phyloP scores from a whole-genome alignment of 495 filamentous ascomycete species.

The Stereocaulon alpinum region DNA sequence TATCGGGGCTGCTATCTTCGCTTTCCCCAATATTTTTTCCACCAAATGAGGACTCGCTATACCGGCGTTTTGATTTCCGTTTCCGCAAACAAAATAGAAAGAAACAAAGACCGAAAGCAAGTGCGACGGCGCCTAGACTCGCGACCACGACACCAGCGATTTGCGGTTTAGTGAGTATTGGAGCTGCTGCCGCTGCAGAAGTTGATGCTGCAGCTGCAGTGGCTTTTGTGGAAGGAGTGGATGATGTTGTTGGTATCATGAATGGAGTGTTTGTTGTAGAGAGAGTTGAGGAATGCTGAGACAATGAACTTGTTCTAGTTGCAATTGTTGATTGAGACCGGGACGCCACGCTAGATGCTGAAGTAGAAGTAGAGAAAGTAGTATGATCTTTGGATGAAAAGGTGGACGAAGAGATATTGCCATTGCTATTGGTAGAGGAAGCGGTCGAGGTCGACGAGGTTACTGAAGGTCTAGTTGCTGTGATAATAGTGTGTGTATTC shows the following conservation, averaged over 20 bases:
- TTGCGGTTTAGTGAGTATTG: slow-evolving; percentile 20
- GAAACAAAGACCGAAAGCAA: slow-evolving; percentile 19
- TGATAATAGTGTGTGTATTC: slow-evolving; percentile 20
- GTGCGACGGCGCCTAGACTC: slow-evolving; percentile 16
- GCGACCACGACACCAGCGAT: slow-evolving; percentile 23
- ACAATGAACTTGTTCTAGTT: not conserved
- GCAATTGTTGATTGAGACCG: not conserved
- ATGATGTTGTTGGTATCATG: not conserved
- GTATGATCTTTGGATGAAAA: not conserved
- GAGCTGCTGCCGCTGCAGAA: slow-evolving; percentile 1
- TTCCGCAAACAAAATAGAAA: slow-evolving; percentile 17
- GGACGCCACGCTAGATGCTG: slow-evolving; percentile 10
- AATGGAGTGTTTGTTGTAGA: not conserved
- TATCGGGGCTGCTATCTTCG: slow-evolving; percentile 16
- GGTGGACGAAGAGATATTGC: not conserved
- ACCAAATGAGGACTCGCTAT: slow-evolving; percentile 21
- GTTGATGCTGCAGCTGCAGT: slow-evolving; percentile 9
- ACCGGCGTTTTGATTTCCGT: slow-evolving; percentile 7
- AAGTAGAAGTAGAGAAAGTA: not conserved
- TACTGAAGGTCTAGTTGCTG: slow-evolving; percentile 8
- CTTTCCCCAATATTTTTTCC: slow-evolving; percentile 18
- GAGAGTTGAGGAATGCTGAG: slow-evolving; percentile 1
- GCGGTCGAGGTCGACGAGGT: not conserved
- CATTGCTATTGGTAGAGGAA: not conserved
- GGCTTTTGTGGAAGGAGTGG: slow-evolving; percentile 10